A percentile compares a stretch with the other conserved stretches of the same genome.
phyloP scores from a whole-genome alignment of 2,329 filamentous ascomycete species.

The Sarocladium brachiariae region DNA sequence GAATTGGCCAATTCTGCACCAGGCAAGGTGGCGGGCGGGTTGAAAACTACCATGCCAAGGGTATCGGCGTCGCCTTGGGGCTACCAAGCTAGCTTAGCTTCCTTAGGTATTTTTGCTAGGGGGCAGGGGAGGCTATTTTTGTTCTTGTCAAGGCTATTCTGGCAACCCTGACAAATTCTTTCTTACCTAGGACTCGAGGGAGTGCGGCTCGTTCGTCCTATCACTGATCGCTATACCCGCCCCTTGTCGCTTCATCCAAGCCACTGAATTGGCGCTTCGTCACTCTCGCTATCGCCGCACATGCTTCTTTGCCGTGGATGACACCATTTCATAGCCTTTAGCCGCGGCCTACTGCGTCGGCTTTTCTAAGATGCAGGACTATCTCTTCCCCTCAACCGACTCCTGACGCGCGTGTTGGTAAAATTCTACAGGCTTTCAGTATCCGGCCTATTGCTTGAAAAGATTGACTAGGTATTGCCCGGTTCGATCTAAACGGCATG shows the following conservation, averaged over 20 bases:
- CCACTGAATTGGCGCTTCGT: neutral
- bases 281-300: neutral
- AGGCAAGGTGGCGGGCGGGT: no score
- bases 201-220: neutral
- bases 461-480: no score
- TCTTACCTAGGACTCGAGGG: neutral
- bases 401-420: no score
- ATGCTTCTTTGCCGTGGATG: neutral
- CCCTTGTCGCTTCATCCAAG: neutral
- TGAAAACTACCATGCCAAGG: no score
- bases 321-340: neutral
- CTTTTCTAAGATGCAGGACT: neutral
- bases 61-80: neutral
- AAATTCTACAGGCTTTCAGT: no score
- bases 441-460: no score
- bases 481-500: no score
- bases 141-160: neutral
- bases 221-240: neutral
- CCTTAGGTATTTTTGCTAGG: neutral
- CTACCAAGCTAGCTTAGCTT: neutral
- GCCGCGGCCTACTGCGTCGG: neutral
- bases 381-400: no score
- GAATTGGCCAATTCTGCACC: no score
- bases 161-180: neutral
- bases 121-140: constrained; percentile 5